These are phyloP conservation scores for Coriolopsis trogii DNA, from an alignment of 1,284 basidiomycete species.

Conservation along the genomic window DNA sequence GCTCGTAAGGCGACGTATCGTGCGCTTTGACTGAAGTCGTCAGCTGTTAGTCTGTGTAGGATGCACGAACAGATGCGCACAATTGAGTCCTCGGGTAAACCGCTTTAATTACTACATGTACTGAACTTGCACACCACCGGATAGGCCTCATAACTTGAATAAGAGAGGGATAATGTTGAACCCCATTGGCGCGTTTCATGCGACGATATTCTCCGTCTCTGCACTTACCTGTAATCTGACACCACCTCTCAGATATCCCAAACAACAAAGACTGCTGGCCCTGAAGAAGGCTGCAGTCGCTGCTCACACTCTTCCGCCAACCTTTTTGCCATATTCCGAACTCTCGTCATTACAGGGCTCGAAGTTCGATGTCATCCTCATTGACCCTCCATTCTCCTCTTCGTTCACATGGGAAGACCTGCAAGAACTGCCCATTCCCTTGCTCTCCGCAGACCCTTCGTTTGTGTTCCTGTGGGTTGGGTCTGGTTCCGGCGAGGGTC, in stretches of 20 bases:
- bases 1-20: no score
- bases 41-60: no score
- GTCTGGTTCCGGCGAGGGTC: slow-evolving; percentile 84
- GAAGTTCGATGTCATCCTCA: slow-evolving; percentile 93
- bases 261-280: slow-evolving; percentile 79
- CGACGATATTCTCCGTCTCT: background rate
- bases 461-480: slow-evolving; percentile 99
- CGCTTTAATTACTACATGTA: no score
- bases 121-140: no score
- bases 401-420: slow-evolving; percentile 86
- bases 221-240: background rate
- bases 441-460: slow-evolving; percentile 86
- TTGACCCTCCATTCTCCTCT: slow-evolving; percentile 87
- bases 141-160: no score
- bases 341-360: slow-evolving; percentile 57
- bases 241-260: slow-evolving; percentile 75
- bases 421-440: slow-evolving; percentile 81
- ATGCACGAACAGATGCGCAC: no score
- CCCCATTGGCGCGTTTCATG: background rate
- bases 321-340: slow-evolving; percentile 66
- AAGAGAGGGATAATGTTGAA: no score
- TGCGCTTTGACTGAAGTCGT: no score
- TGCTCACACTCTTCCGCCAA: slow-evolving; percentile 62
- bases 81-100: no score
- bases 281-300: slow-evolving; percentile 78